Evolutionary conservation across 768 basidiomycete genomes (phyloP), one percentile per base, ranked within the genome.

Genomic region (Naematelia encephala): DNA sequence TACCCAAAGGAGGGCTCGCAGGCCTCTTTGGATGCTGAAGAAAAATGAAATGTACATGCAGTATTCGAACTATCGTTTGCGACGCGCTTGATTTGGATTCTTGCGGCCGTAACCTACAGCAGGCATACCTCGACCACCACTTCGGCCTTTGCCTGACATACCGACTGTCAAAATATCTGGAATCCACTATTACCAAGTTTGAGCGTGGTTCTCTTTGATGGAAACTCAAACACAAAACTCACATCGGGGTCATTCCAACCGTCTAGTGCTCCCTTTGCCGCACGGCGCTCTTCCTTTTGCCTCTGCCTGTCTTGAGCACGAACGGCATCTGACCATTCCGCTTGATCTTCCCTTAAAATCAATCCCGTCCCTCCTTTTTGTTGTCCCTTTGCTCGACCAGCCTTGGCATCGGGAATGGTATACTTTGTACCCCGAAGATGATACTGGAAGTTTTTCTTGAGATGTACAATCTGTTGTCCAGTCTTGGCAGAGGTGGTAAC

Each of bases 371-470:
- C 87, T 1, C 86, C 78, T 1, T 89, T 89, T 23, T 82, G 84
- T 29, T 77, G 70, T 4, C 78, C 78, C 79, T 92, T 94, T 10
- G 94, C 87, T 5, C 86, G 84, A 34, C 94, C 93, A 47, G 87
- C 81, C 73, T 90, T 93, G 16, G 96, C 91, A 30, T 86, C 82
- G 1, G 96, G 93, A 60, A 99, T 92, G 19, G 90, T 85, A 77
- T 89, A 98, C 69, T 87, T 88, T 2, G 90, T 93, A 11, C 96
- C 96, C 16, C 96, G 87, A 21, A 85, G 82, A 62, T 85, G 86
- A 80, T 92, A 94, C 75, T 96, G 93, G 80, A 92, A 99, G 80
- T 96, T 97, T 67, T 84, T 83, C 79, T 93, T 97, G 51, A 99
- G 85, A 79, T 99, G 94, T 3, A 99, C 82, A 75, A 90, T 84